Evolutionary conservation across 352 stramenopile genomes (phyloP), one percentile per base, ranked within the genome.

Genomic region (Phytophthora litchii): DNA sequence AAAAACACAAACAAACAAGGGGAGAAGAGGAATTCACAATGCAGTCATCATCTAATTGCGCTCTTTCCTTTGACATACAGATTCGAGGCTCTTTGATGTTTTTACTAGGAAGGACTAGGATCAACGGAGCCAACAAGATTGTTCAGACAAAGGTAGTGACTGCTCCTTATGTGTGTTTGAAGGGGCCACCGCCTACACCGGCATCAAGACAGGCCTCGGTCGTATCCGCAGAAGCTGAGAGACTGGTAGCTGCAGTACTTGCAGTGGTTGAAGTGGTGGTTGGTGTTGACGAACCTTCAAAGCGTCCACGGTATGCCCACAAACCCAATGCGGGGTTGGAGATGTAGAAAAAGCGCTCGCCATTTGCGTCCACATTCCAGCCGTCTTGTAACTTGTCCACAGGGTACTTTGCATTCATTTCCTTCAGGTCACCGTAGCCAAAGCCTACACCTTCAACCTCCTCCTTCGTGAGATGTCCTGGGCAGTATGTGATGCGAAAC

Each of bases 401-500:
- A 41, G 94, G 73, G 57, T 98, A 98, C 42, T 85, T 89, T 21
- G 74, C 55, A 25, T 75, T 80, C 84, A 98, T 97, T 23, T 83
- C 67, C 13, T 81, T 62, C 9, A 98, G 71, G 60, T 97, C 77
- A 12, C 68, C 92, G 67, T 97, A 98, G 27, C 82, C 62, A 67
- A 98, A 98, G 8, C 94, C 96, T 14, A 98, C 96, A 19, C 74
- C 66, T 77, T 99, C 94, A 14, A 99, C 71, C 50, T 99, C 95
- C 23, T 97, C 87, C 45, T 85, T 77, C 0, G 88, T 92, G n/a
- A 99, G 74, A 50, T 95, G 80, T 16, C 90, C 94, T 4, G 93
- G 91, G 16, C 84, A 92, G 67, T 99, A 99, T 5, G 89, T 98
- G 60, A 99, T 91, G 21, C 72, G 83, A 72, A 99, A 99, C n/a